Conservation (phyloP, 2,329 filamentous ascomycete genomes). For the Mycosphaerella sp. region DNA sequence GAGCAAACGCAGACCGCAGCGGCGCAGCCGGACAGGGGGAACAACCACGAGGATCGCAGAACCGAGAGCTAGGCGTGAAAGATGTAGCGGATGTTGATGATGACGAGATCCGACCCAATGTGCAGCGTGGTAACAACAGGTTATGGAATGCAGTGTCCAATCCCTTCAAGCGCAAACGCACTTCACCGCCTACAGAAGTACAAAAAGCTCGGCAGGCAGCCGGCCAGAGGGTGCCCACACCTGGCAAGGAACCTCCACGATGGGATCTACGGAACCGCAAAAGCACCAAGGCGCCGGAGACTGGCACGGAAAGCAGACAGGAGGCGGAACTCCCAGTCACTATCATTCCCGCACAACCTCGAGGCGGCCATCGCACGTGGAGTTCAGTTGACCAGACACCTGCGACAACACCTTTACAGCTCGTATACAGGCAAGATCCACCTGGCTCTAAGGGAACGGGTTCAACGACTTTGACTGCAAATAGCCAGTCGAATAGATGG, state of each 20-base stretch:
- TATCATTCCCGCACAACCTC: conserved; percentile 54
- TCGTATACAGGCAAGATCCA: conserved; percentile 1
- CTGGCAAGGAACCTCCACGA: conserved; percentile 40
- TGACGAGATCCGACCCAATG: conserved; percentile 21
- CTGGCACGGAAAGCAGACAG: conserved; percentile 31
- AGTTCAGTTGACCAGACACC: conserved; percentile 35
- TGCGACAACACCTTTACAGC: conserved; percentile 5
- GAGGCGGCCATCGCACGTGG: conserved; percentile 48
- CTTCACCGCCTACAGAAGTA: conserved; percentile 54
- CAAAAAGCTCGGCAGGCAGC: conserved; percentile 42
- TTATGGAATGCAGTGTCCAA: conserved; percentile 49
- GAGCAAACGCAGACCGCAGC: conserved; percentile 19
- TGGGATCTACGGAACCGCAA: conserved; percentile 42
- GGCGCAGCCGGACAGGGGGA: conserved; percentile 5
- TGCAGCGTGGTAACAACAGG: conserved; percentile 29
- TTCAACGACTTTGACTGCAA: conserved; percentile 15
- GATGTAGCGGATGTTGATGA: conserved; percentile 24
- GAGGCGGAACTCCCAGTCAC: conserved; percentile 51
- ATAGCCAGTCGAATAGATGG: conserved; percentile 1
- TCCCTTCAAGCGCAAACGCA: conserved; percentile 53
- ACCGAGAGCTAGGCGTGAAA: conserved; percentile 18
- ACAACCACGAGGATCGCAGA: conserved; percentile 7
- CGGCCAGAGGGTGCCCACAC: conserved; percentile 29
- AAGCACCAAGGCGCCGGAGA: conserved; percentile 45
- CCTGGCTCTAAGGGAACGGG: conserved; percentile 14